Base-by-base conservation (phyloP, 2,329 filamentous ascomycete genomes). In the Westerdykella ornata region DNA sequence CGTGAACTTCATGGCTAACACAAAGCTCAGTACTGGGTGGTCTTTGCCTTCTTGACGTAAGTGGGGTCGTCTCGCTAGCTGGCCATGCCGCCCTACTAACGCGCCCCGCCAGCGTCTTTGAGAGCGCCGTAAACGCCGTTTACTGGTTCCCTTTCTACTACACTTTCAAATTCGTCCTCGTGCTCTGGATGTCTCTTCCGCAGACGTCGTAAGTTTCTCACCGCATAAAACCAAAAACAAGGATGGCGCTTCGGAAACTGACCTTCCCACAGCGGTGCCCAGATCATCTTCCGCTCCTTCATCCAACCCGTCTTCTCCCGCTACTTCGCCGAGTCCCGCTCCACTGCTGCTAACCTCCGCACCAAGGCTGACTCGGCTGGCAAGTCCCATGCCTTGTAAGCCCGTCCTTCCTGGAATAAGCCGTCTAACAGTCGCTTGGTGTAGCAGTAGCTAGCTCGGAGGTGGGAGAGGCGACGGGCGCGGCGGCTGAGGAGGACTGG, bases 131-230 rank as follows among this genome's bases (percentile, higher is more conserved):
- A 62, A 88, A 78, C 71, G 84, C 88, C 50, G 85, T 90, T 50
- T 92, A 92, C 78, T 94, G 86, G 86, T 88, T 94, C 76, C 85
- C 92, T 65, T 98, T 98, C 76, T 98, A 98, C 84, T 98, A 87
- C 73, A 90, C 89, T 67, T 97, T 98, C 85, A 98, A 98, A 80
- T 96, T 98, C 67, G 75, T 94, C 65, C 85, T 97, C 68, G 78
- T 97, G 60, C 82, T 98, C 68, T 98, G 92, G 92, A 88, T 98
- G 74, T 82, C 90, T 58, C 88, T 98, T 62, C 92, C 92, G 68
- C 79, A 86, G 70, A 96, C 94, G 76, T 76, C 77, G 90, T 96
- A 83, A 67, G 84, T 74, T 33, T 37, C 26, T 18, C 14, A 18
- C 32, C n/a, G 18, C 39, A 14, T 17, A 34, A 14, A n/a, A 11